A percentile compares a stretch with the other conserved stretches of the same genome.
These are phyloP conservation scores for Solanum chilense DNA, from an alignment of 257 asterid genomes.

Conservation along the genomic window DNA sequence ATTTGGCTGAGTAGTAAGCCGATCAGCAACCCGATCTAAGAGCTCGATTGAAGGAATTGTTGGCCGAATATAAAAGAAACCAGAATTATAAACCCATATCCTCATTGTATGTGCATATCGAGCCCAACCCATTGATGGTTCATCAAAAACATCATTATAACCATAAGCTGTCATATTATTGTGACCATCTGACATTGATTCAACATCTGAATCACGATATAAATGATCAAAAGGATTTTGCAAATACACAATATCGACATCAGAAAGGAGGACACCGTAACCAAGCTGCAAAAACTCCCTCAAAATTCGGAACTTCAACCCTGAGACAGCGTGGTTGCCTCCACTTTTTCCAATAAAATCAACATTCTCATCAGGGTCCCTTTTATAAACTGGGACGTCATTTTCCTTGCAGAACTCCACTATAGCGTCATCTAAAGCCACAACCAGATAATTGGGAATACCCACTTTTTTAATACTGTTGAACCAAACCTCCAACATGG, in stretches of 20 bases:
- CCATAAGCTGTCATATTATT: slow-evolving; percentile 15
- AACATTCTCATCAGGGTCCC: slow-evolving; percentile 10
- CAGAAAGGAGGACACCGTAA: neutral
- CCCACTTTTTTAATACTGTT: slow-evolving; percentile 12
- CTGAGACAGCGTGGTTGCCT: slow-evolving; percentile 7
- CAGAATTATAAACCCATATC: slow-evolving; percentile 20
- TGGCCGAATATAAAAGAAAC: slow-evolving; percentile 15
- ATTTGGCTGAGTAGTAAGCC: slow-evolving; percentile 7
- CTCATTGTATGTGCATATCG: slow-evolving; percentile 21
- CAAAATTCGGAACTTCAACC: neutral
- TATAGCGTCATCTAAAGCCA: slow-evolving; percentile 13
- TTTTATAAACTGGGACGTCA: slow-evolving; percentile 9
- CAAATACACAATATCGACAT: neutral
- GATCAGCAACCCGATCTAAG: slow-evolving; percentile 16
- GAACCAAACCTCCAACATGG: slow-evolving; percentile 18
- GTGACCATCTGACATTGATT: neutral
- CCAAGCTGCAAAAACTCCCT: neutral
- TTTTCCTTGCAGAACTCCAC: slow-evolving; percentile 15
- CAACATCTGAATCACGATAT: neutral
- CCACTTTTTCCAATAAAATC: slow-evolving; percentile 13
- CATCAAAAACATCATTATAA: slow-evolving; percentile 17
- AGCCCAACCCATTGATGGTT: slow-evolving; percentile 22
- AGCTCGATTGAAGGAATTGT: slow-evolving; percentile 17
- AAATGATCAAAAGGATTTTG: neutral
- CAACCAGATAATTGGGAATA: slow-evolving; percentile 16